A percentile compares a stretch with the other conserved stretches of the same genome.
Conservation (phyloP, 129 eudicot genomes). For the Lactuca saligna region DNA sequence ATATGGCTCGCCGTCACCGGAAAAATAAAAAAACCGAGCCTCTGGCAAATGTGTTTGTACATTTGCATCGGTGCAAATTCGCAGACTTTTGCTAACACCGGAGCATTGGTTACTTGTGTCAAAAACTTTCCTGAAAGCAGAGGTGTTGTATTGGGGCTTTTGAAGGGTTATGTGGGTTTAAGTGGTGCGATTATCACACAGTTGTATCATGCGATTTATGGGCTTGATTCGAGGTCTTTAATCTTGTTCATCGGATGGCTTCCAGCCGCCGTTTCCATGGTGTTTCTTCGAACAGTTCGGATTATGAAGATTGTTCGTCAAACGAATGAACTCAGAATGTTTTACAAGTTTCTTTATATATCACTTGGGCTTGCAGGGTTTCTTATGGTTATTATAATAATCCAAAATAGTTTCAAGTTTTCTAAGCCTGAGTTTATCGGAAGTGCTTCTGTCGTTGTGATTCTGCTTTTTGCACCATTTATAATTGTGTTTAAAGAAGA, state of each 20-base stretch:
- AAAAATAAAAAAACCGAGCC: slow-evolving; percentile 27
- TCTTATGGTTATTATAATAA: slow-evolving; percentile 50
- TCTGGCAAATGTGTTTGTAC: slow-evolving; percentile 75
- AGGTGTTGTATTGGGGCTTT: slow-evolving; percentile 60
- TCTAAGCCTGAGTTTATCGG: slow-evolving; percentile 22
- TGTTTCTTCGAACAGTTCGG: slow-evolving; percentile 47
- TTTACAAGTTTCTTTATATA: slow-evolving; percentile 50
- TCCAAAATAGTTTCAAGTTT: slow-evolving; percentile 47
- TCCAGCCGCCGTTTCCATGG: slow-evolving; percentile 45
- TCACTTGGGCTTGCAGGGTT: slow-evolving; percentile 73
- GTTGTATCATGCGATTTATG: slow-evolving; percentile 53
- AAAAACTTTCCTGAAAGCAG: slow-evolving; percentile 67
- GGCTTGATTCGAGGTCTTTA: slow-evolving; percentile 39
- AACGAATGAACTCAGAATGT: slow-evolving; percentile 47
- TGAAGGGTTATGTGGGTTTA: slow-evolving; percentile 69
- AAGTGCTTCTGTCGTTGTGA: slow-evolving; percentile 40
- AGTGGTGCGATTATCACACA: slow-evolving; percentile 76
- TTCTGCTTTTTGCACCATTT: slow-evolving; percentile 48
- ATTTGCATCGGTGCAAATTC: slow-evolving; percentile 73
- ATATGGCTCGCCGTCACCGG: slow-evolving; percentile 68
- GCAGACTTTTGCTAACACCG: slow-evolving; percentile 65
- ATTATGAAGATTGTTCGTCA: slow-evolving; percentile 40
- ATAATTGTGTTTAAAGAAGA: slow-evolving; percentile 48
- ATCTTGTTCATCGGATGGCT: slow-evolving; percentile 63
- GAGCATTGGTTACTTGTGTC: slow-evolving; percentile 67